phyloP scores from a whole-genome alignment of 2,329 filamentous ascomycete genomes.

The Pseudophaeomoniella oleicola region DNA sequence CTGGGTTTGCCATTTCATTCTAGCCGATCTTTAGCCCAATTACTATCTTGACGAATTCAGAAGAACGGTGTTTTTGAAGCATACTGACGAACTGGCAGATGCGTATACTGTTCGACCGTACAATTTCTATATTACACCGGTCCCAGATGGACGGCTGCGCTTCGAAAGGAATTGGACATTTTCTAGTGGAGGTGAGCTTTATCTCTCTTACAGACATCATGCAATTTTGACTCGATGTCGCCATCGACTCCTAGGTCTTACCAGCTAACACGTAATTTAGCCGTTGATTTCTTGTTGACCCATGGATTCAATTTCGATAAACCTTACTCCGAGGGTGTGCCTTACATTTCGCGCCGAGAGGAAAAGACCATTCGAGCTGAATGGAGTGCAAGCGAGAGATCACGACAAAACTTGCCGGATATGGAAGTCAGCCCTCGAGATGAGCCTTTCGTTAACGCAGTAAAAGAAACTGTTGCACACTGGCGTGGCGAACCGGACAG shows the following conservation, averaged over 20 bases:
- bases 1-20: too few species aligned
- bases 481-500: constrained; percentile 24
- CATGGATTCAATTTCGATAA: constrained; percentile 44
- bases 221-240: too few species aligned
- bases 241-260: too few species aligned
- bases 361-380: constrained; percentile 32
- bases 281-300: constrained; percentile 45
- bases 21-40: too few species aligned
- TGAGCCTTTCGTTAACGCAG: constrained; percentile 33
- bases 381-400: constrained; percentile 24
- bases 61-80: too few species aligned
- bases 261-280: too few species aligned
- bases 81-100: constrained; percentile 16
- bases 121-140: constrained; percentile 48
- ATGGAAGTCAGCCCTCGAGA: constrained; percentile 39
- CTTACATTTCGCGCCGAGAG: constrained; percentile 48
- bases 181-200: constrained; percentile 37
- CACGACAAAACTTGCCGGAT: constrained; percentile 18
- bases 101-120: constrained; percentile 47
- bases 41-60: too few species aligned
- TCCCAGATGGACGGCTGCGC: constrained; percentile 37
- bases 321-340: constrained; percentile 42
- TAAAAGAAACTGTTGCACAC: constrained; percentile 28
- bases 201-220: too few species aligned
- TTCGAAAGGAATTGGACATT: constrained; percentile 46